Evolutionary conservation across 768 basidiomycete genomes (phyloP).

Genomic region (Kwoniella dendrophila): DNA sequence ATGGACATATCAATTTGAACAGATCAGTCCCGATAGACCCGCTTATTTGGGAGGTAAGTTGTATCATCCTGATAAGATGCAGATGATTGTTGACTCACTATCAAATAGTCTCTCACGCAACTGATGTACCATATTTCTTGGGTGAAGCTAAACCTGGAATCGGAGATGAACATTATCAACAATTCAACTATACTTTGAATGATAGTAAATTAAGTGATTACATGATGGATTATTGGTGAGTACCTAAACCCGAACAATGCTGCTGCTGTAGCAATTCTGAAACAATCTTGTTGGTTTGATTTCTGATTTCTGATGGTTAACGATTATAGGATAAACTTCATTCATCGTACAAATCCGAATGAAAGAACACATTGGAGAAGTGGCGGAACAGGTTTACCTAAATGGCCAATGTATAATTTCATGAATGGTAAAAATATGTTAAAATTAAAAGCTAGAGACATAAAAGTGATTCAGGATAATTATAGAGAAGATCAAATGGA

Average conservation of each 20-base stretch:
- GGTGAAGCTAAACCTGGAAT: slow-evolving; percentile 12
- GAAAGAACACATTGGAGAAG: neutral
- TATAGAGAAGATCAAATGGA: slow-evolving; percentile 40
- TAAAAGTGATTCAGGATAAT: slow-evolving; percentile 40
- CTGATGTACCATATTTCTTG: slow-evolving; percentile 16
- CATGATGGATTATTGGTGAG: slow-evolving; percentile 50
- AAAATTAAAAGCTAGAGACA: slow-evolving; percentile 28
- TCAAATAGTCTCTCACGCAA: slow-evolving; percentile 9
- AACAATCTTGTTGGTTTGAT: neutral
- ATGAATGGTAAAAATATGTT: slow-evolving; percentile 27
- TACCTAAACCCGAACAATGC: no score
- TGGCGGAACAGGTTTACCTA: neutral
- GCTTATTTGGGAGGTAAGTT: slow-evolving; percentile 17
- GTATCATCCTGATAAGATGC: neutral
- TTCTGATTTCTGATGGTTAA: neutral
- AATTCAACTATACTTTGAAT: slow-evolving; percentile 31
- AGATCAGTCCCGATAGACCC: slow-evolving; percentile 15
- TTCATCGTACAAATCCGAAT: slow-evolving; percentile 40
- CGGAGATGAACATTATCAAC: slow-evolving; percentile 1
- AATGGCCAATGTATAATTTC: slow-evolving; percentile 38
- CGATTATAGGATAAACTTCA: slow-evolving; percentile 45
- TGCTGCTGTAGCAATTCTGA: no score
- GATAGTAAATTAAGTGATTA: slow-evolving; percentile 27
- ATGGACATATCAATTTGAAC: slow-evolving; percentile 51
- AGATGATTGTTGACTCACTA: neutral